Percentiles rank a stretch among this genome's conserved stretches.
phyloP scores from a whole-genome alignment of 2,329 filamentous ascomycete genomes.

The Colletotrichum graminicola region DNA sequence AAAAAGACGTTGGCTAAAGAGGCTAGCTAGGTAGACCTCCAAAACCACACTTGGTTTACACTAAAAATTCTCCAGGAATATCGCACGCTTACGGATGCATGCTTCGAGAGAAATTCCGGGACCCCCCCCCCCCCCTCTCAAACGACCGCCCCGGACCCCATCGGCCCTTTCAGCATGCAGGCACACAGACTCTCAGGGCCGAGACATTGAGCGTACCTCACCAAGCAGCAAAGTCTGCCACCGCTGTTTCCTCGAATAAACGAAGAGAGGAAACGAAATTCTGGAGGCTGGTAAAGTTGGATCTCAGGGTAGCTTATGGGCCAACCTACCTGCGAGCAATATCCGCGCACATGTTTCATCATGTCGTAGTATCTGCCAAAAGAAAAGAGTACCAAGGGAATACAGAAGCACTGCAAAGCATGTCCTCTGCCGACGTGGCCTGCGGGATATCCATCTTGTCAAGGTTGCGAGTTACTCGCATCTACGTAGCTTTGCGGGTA shows the following conservation, averaged over 20 bases:
- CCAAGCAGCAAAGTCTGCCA: constrained; percentile 8
- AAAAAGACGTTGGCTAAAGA: neutral
- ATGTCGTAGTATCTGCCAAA: constrained; percentile 11
- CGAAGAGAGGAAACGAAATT: neutral
- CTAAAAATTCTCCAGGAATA: constrained; percentile 1
- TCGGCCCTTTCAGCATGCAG: constrained; percentile 26
- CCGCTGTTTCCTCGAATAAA: constrained; percentile 27
- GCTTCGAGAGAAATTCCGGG: constrained; percentile 15
- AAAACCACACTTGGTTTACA: constrained; percentile 9
- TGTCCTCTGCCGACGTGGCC: constrained; percentile 5
- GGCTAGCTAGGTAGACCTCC: constrained; percentile 14
- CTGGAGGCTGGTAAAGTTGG: constrained; percentile 7
- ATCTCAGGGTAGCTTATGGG: constrained; percentile 3
- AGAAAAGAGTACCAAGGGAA: neutral
- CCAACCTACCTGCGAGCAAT: constrained; percentile 1
- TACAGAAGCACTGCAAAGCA: neutral
- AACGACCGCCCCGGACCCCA: constrained; percentile 17
- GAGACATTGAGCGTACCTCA: constrained; percentile 13
- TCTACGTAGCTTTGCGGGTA: neutral
- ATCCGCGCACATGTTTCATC: constrained; percentile 39
- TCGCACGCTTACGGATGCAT: neutral
- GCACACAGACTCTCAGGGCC: constrained; percentile 36
- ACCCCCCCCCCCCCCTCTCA: neutral
- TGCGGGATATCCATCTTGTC: constrained; percentile 1
- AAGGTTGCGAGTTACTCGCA: neutral